Conservation (phyloP, 2,329 filamentous ascomycete genomes). For the Pseudocercospora pini-densiflorae region DNA sequence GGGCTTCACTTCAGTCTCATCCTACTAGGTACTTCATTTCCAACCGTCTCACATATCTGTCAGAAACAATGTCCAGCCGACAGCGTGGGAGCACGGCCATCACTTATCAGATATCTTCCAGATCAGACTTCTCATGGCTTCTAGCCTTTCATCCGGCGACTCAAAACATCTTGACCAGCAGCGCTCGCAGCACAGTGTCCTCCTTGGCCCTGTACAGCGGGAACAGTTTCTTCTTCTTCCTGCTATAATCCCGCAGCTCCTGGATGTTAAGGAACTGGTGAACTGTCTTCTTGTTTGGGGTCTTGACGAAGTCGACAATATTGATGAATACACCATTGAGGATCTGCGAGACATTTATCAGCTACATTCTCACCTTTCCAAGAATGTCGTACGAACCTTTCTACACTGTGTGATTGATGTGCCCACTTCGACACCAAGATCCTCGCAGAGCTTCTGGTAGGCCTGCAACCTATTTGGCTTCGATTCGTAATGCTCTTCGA, state of each 20-base stretch:
- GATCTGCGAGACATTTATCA: conserved; percentile 8
- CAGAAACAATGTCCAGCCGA: neutral
- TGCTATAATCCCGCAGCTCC: neutral
- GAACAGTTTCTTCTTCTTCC: neutral
- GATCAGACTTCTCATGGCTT: neutral
- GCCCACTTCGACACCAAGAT: conserved; percentile 21
- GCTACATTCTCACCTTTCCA: no score
- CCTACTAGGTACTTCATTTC: neutral
- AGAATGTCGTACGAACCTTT: conserved; percentile 18
- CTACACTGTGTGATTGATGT: conserved; percentile 29
- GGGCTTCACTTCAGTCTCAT: neutral
- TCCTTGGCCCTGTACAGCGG: neutral
- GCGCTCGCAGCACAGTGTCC: neutral
- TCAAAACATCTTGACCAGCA: neutral
- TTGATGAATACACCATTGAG: conserved; percentile 21
- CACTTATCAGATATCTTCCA: neutral
- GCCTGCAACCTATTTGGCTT: neutral
- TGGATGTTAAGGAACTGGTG: neutral
- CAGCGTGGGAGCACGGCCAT: neutral
- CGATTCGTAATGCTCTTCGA: conserved; percentile 14
- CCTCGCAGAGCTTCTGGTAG: conserved; percentile 29
- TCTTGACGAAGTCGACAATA: neutral
- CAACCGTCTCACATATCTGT: no score
- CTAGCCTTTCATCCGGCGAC: neutral
- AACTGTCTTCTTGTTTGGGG: neutral